A percentile compares a stretch with the other conserved stretches of the same genome.
Conservation (phyloP, 306 rosid species). For the Alnus rubra region DNA sequence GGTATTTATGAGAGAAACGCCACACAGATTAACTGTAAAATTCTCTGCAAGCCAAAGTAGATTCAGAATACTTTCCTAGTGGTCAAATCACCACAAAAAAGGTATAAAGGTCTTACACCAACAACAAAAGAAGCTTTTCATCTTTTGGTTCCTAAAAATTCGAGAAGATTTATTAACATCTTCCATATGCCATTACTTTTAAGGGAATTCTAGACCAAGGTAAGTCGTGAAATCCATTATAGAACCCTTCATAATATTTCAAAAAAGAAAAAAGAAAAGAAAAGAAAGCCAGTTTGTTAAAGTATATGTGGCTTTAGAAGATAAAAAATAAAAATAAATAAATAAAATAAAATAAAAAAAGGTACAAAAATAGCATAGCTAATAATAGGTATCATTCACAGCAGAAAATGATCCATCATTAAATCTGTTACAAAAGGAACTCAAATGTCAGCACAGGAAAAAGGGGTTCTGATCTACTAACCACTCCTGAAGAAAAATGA, state of each 20-base stretch:
- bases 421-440: constrained; percentile 4
- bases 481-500: constrained; percentile 79
- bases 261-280: neutral
- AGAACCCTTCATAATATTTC: neutral
- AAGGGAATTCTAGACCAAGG: neutral
- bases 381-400: neutral
- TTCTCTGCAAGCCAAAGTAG: neutral
- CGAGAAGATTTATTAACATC: neutral
- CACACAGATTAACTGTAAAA: neutral
- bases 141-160: neutral
- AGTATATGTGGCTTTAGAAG: too few species aligned
- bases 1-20: neutral
- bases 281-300: too few species aligned
- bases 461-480: constrained; percentile 35
- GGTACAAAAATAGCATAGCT: too few species aligned
- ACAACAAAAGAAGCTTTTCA: neutral
- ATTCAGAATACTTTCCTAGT: too few species aligned
- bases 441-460: neutral
- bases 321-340: too few species aligned
- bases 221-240: neutral
- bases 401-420: neutral
- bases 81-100: neutral
- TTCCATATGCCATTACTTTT: neutral
- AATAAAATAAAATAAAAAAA: too few species aligned
- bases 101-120: neutral